These are phyloP conservation scores for Aphanomyces stellatus DNA, from an alignment of 352 stramenopile species.

Conservation along the genomic window DNA sequence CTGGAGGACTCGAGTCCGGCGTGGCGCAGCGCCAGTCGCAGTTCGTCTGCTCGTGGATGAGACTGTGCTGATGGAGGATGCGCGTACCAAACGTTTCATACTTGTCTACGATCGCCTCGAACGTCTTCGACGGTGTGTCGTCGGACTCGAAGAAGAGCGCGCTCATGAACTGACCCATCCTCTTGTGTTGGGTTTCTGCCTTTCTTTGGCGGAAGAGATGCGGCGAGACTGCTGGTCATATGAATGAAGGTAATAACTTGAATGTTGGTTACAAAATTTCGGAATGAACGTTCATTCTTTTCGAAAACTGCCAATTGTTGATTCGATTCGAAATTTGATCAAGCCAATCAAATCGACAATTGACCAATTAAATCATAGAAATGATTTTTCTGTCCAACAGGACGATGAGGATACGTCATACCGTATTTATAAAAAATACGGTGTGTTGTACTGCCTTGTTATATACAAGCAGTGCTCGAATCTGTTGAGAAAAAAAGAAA, in stretches of 20 bases:
- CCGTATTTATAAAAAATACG: too few species aligned
- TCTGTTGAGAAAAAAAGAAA: too few species aligned
- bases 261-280: too few species aligned
- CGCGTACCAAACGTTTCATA: constrained; percentile 47
- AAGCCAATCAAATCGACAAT: too few species aligned
- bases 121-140: constrained; percentile 11
- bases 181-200: background rate
- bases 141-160: background rate
- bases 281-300: too few species aligned
- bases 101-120: constrained; percentile 40
- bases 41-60: constrained; percentile 12
- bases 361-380: too few species aligned
- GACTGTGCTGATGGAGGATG: constrained; percentile 24
- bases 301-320: background rate
- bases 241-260: too few species aligned
- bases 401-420: too few species aligned
- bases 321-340: background rate
- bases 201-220: background rate
- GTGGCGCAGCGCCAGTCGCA: constrained; percentile 24
- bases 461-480: too few species aligned
- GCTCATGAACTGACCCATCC: background rate
- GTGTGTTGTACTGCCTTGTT: too few species aligned
- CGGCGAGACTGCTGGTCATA: background rate
- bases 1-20: constrained; percentile 61
- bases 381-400: too few species aligned